These are phyloP conservation scores for Debaryomyces psychrophilus DNA, from an alignment of 1,139 yeast species.

Conservation along the genomic window DNA sequence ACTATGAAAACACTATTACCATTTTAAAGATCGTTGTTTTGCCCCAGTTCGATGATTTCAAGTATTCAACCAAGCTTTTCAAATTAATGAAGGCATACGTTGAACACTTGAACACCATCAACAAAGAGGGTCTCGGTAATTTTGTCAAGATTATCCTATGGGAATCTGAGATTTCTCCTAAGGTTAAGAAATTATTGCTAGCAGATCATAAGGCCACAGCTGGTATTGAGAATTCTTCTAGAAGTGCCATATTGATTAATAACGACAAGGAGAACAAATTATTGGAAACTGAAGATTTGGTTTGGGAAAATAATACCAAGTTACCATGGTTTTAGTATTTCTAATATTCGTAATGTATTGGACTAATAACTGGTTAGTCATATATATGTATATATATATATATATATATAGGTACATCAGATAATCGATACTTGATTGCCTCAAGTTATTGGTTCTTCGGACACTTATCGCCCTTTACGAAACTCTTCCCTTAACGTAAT, in stretches of 20 bases:
- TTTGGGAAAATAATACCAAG: constrained; percentile 52
- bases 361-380: too few relatives aligned
- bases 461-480: background rate
- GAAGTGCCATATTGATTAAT: constrained; percentile 40
- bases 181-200: constrained; percentile 20
- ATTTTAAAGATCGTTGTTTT: constrained; percentile 33
- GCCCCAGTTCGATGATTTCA: constrained; percentile 22
- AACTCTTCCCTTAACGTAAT: too few relatives aligned
- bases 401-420: background rate
- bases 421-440: background rate
- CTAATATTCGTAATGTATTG: background rate
- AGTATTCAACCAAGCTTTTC: constrained; percentile 26
- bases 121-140: constrained; percentile 16
- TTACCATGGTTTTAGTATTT: constrained; percentile 44
- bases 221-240: constrained; percentile 38
- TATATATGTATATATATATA: too few relatives aligned
- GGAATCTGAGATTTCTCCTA: constrained; percentile 36
- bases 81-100: constrained; percentile 25
- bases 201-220: constrained; percentile 18
- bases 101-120: constrained; percentile 17
- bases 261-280: constrained; percentile 26
- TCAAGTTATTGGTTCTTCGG: too few relatives aligned
- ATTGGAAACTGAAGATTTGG: constrained; percentile 28
- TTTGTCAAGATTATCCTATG: constrained; percentile 34
- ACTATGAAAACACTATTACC: constrained; percentile 28